phyloP scores from a whole-genome alignment of 2,329 filamentous ascomycete genomes.

The Mycosphaerella arachidis region DNA sequence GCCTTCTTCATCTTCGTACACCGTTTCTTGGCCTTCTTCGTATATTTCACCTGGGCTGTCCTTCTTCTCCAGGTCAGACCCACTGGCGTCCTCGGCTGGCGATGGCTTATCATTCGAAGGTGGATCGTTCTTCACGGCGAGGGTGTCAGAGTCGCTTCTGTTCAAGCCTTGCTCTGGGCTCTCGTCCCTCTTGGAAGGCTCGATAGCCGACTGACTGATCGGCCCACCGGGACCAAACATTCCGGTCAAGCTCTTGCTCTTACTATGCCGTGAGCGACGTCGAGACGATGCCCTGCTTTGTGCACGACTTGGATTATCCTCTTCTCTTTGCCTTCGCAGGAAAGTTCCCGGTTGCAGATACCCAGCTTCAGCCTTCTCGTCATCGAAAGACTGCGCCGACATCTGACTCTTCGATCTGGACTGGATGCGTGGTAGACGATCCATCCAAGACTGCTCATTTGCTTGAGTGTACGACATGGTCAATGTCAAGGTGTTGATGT shows the following conservation, averaged over 20 bases:
- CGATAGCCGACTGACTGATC: slow-evolving; percentile 84
- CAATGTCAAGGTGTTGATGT: slow-evolving; percentile 91
- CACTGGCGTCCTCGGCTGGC: slow-evolving; percentile 14
- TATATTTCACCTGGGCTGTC: slow-evolving; percentile 60
- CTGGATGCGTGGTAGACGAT: slow-evolving; percentile 74
- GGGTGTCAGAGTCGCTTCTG: slow-evolving; percentile 43
- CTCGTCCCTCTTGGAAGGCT: slow-evolving; percentile 50
- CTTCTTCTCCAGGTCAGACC: slow-evolving; percentile 23
- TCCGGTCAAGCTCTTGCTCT: slow-evolving; percentile 63
- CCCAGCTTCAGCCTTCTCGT: slow-evolving; percentile 51
- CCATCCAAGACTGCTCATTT: slow-evolving; percentile 92
- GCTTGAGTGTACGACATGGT: slow-evolving; percentile 95
- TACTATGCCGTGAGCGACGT: slow-evolving; percentile 56
- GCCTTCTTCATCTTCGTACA: slow-evolving; percentile 82
- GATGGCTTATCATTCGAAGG: slow-evolving; percentile 19
- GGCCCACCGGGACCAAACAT: slow-evolving; percentile 75
- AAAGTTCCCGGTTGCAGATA: slow-evolving; percentile 48
- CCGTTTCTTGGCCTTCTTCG: slow-evolving; percentile 71
- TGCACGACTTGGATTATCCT: slow-evolving; percentile 62
- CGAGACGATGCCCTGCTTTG: slow-evolving; percentile 61
- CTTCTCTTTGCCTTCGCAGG: slow-evolving; percentile 70
- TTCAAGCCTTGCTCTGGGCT: slow-evolving; percentile 30
- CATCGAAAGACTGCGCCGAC: slow-evolving; percentile 59
- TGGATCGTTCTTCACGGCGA: slow-evolving; percentile 36
- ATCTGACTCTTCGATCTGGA: slow-evolving; percentile 78